Base-by-base conservation (phyloP, 306 rosid genomes). In the Astragalus glycyphyllos region DNA sequence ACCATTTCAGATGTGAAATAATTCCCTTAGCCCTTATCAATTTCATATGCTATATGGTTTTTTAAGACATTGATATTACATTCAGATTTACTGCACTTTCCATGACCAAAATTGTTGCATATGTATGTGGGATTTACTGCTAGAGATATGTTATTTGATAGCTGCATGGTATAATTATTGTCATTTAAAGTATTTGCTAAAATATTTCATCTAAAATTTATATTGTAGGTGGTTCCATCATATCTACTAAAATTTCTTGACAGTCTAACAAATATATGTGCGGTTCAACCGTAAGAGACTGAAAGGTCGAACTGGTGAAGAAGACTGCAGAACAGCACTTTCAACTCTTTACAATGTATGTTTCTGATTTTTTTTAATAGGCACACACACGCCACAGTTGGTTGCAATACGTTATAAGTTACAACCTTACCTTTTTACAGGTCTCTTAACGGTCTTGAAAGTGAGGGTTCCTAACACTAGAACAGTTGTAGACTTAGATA, bases 251-350 rank as follows among this genome's bases (percentile, higher is more conserved):
- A 90, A 81, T 94, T 88, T 80, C 98, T 94, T 58, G 98, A 94
- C 76, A 94, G 87, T 83, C 88, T 94, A 59, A 94, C 98, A 75
- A 94, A 94, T 82, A 88, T 94, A 89, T 60, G 98, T 94, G 20
- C 78, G 98, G 86, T 89, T 87, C 90, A 94, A 89, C 84, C 98
- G 97, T 58, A 94, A 90, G 91, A 89, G 98, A 81, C 91, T 94
- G 63, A 94, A 94, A 88, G 98, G 98, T 60, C 98, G 98, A 57
- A 86, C 95, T 59, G 96, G 92, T 71, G 98, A 90, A 80, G 92
- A 94, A 65, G 98, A 94, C 69, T 94, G 97, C 79, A 79, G 95
- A 83, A 84, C 82, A 42, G 94, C 98, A 8, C 96, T 94, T 63
- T 90, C 97, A 66, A 94, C 97, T 74, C 98, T 92, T 53, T 89